Percentiles rank a stretch among this genome's conserved stretches.
Conservation (phyloP, 495 filamentous ascomycete species). For the Penicillium argentinense region DNA sequence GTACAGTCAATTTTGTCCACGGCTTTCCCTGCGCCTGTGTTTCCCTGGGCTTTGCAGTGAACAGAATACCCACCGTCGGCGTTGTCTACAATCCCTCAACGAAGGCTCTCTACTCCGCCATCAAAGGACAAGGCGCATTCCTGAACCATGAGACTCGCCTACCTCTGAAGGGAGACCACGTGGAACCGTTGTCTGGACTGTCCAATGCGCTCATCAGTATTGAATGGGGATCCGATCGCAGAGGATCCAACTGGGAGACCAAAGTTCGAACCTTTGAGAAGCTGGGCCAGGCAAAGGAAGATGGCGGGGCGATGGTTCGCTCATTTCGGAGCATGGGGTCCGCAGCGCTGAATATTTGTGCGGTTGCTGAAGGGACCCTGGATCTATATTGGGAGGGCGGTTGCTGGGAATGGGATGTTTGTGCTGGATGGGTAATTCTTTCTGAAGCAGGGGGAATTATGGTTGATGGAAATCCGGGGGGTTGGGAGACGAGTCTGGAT, state of each 20-base stretch:
- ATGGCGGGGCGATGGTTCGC: constrained; percentile 85
- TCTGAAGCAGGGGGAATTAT: constrained; percentile 81
- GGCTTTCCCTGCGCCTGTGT: constrained; percentile 77
- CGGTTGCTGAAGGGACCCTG: constrained; percentile 73
- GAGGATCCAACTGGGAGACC: constrained; percentile 71
- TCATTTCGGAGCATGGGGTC: constrained; percentile 70
- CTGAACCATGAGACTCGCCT: constrained; percentile 53
- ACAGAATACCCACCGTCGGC: constrained; percentile 65
- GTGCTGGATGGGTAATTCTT: constrained; percentile 87
- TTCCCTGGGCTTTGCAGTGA: constrained; percentile 72
- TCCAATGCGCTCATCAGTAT: constrained; percentile 63
- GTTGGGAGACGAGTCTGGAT: constrained; percentile 75
- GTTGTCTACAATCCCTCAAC: constrained; percentile 84
- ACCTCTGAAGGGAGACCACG: constrained; percentile 47
- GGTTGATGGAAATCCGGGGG: constrained; percentile 73
- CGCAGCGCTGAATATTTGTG: constrained; percentile 82
- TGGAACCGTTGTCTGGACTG: constrained; percentile 58
- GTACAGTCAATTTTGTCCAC: constrained; percentile 88
- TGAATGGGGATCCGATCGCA: constrained; percentile 77
- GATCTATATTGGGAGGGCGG: constrained; percentile 94
- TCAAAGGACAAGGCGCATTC: constrained; percentile 68
- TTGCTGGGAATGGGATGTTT: constrained; percentile 94
- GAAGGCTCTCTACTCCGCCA: constrained; percentile 66
- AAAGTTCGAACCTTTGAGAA: constrained; percentile 69
- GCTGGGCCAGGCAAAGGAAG: constrained; percentile 59